These are phyloP conservation scores for Halocafeteria seosinensis DNA, from an alignment of 108 stramenopile genomes.

Conservation along the genomic window DNA sequence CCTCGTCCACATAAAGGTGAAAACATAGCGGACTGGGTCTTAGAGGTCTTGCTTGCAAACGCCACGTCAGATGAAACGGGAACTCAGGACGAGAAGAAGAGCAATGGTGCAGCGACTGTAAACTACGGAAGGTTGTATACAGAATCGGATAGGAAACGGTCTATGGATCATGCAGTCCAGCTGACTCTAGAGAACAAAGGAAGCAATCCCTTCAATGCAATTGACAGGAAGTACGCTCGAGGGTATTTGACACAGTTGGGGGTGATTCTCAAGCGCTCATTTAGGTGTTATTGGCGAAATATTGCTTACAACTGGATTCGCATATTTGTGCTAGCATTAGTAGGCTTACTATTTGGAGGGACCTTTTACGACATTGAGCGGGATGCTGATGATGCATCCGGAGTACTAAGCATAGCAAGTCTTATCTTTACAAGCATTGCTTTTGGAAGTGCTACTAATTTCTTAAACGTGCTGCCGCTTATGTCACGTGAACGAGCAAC, in stretches of 20 bases:
- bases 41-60: conserved; percentile 34
- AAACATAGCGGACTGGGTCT: conserved; percentile 67
- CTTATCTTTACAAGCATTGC: not conserved
- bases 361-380: conserved; percentile 3
- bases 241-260: conserved; percentile 9
- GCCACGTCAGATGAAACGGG: not conserved
- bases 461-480: not conserved
- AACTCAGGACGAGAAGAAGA: not conserved
- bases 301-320: conserved; percentile 4
- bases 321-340: not conserved
- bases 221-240: conserved; percentile 12
- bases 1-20: conserved; percentile 24
- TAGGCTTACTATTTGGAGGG: conserved; percentile 3
- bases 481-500: not conserved
- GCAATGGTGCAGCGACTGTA: not conserved
- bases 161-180: not conserved
- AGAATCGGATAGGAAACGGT: not conserved
- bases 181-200: conserved; percentile 6
- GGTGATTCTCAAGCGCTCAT: not conserved
- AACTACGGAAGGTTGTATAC: not conserved
- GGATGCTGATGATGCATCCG: not conserved
- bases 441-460: not conserved
- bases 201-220: conserved; percentile 14
- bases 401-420: not conserved
- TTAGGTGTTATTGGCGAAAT: conserved; percentile 11